A percentile compares a stretch with the other conserved stretches of the same genome.
Evolutionary conservation across 2,329 filamentous ascomycete species (phyloP).

Genomic region (Hypoxylon sp.): DNA sequence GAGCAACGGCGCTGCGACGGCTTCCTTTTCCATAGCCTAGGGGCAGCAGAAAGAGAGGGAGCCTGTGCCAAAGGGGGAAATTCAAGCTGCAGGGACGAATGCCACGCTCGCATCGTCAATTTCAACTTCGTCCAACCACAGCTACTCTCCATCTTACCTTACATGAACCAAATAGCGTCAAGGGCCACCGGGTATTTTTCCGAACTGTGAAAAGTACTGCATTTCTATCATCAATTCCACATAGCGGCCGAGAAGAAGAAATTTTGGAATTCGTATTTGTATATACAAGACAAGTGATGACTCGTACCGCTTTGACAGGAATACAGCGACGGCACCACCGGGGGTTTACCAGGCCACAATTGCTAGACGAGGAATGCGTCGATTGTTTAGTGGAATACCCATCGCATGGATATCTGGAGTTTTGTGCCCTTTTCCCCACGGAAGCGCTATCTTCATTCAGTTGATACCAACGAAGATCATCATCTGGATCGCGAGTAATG

Average conservation of each 20-base stretch:
- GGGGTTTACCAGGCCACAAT: slow-evolving; percentile 13
- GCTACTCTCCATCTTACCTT: slow-evolving; percentile 15
- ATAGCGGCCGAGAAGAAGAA: slow-evolving; percentile 2
- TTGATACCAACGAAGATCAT: slow-evolving; percentile 38
- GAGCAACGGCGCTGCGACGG: slow-evolving; percentile 34
- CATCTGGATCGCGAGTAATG: slow-evolving; percentile 34
- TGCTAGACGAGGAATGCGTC: slow-evolving; percentile 5
- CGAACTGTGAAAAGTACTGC: slow-evolving; percentile 7
- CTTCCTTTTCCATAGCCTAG: slow-evolving; percentile 27
- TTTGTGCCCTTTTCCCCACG: slow-evolving; percentile 19
- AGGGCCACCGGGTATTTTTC: slow-evolving; percentile 19
- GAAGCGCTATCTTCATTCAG: slow-evolving; percentile 27
- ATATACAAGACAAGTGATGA: slow-evolving; percentile 14
- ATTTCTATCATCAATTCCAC: slow-evolving; percentile 8
- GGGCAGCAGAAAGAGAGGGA: slow-evolving; percentile 15
- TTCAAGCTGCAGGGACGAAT: slow-evolving; percentile 39
- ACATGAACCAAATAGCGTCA: slow-evolving; percentile 23
- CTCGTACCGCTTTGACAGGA: slow-evolving; percentile 9
- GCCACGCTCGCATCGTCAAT: slow-evolving; percentile 33
- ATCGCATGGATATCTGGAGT: slow-evolving; percentile 3
- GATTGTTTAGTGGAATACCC: slow-evolving; percentile 15
- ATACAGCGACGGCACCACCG: slow-evolving; percentile 14
- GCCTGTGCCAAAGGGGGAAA: slow-evolving; percentile 29
- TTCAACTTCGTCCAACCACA: slow-evolving; percentile 39
- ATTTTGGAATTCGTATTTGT: slow-evolving; percentile 18